Evolutionary conservation across 2,329 filamentous ascomycete genomes (phyloP).

Genomic region (Colletotrichum sublineola): DNA sequence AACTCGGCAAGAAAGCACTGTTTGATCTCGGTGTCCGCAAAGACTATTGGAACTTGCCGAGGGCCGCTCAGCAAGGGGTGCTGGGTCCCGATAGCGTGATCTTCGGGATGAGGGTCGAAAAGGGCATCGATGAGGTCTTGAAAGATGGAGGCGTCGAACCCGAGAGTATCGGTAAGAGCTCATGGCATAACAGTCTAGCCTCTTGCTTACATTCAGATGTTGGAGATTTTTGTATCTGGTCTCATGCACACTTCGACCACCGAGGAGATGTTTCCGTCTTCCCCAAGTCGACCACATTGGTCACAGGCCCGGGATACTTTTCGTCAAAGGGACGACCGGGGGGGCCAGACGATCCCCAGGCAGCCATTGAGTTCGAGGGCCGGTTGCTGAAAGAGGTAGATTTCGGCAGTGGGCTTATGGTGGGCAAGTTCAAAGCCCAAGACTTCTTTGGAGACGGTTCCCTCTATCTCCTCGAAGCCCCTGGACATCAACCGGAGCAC

Average conservation of each 20-base stretch:
- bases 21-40: conserved; percentile 42
- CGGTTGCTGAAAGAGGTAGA: conserved; percentile 40
- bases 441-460: conserved; percentile 58
- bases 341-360: conserved; percentile 18
- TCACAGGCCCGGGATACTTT: conserved; percentile 46
- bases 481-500: conserved; percentile 45
- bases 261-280: conserved; percentile 47
- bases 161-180: conserved; percentile 28
- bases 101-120: conserved; percentile 34
- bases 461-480: conserved; percentile 56
- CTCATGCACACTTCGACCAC: conserved; percentile 50
- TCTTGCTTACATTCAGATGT: neutral
- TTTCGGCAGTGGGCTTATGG: conserved; percentile 41
- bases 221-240: conserved; percentile 47
- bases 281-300: conserved; percentile 43
- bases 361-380: conserved; percentile 41
- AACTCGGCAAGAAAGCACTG: conserved; percentile 33
- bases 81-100: conserved; percentile 30
- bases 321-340: conserved; percentile 24
- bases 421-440: conserved; percentile 55
- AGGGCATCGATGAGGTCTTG: conserved; percentile 43
- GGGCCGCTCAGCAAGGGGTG: conserved; percentile 3
- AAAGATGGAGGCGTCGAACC: conserved; percentile 30
- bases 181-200: no score
- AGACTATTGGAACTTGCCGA: conserved; percentile 42